Conservation (phyloP, 108 stramenopile genomes). For the Nannochloropsis gaditana region DNA sequence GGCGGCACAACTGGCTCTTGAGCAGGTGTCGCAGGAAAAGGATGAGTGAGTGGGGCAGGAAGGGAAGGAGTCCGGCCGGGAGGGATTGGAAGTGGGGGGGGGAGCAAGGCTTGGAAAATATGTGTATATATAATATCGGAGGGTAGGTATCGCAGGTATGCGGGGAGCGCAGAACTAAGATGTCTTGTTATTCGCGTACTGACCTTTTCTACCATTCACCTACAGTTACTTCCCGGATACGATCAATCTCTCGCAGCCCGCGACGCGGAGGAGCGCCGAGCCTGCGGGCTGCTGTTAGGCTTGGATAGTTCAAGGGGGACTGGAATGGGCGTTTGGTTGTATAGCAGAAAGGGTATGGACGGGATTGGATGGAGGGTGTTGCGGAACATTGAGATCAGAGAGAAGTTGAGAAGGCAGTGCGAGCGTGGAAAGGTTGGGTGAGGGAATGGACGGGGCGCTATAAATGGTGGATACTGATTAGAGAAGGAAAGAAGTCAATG, state of each 20-base stretch:
- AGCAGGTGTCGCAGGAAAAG: slow-evolving; percentile 52
- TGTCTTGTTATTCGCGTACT: background rate
- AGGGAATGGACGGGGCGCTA: too few species aligned
- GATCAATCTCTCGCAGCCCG: slow-evolving; percentile 37
- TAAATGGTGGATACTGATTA: too few species aligned
- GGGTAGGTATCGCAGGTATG: background rate
- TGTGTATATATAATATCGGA: background rate
- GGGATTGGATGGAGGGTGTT: too few species aligned
- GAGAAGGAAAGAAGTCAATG: too few species aligned
- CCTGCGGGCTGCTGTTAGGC: background rate
- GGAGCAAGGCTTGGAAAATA: too few species aligned
- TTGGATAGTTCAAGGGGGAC: background rate
- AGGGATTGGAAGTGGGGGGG: background rate
- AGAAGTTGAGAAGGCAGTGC: too few species aligned
- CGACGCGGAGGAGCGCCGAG: background rate
- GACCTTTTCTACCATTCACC: background rate
- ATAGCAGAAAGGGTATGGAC: background rate
- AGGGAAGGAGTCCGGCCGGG: background rate
- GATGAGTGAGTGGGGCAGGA: slow-evolving; percentile 25
- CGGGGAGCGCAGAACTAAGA: background rate
- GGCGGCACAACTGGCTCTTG: slow-evolving; percentile 54
- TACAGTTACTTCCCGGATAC: slow-evolving; percentile 39
- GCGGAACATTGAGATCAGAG: too few species aligned
- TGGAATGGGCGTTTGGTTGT: background rate
- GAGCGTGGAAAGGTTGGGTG: too few species aligned